Conservation (phyloP, 139 green algal species). For the Astrephomene gubernaculifera region DNA sequence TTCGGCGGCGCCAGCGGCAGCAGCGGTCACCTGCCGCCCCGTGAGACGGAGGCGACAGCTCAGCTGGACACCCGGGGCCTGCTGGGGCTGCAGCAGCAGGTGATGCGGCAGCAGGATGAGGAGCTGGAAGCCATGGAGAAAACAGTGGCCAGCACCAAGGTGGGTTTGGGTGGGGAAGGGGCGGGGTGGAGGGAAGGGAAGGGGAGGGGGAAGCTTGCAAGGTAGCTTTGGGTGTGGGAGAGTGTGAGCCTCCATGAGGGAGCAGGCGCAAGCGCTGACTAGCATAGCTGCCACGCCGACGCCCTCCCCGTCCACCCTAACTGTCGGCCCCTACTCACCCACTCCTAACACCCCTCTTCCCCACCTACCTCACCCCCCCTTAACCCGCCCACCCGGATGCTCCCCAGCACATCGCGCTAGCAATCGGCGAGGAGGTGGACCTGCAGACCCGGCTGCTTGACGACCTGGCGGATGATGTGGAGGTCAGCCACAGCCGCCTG, state of each 20-base stretch:
- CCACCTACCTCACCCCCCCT: neutral
- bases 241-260: too few relatives aligned
- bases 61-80: slow-evolving; percentile 48
- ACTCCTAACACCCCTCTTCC: neutral
- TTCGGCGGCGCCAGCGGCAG: slow-evolving; percentile 28
- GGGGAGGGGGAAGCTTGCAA: too few relatives aligned
- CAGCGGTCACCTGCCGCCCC: slow-evolving; percentile 17
- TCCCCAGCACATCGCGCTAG: slow-evolving; percentile 85
- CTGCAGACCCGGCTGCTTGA: slow-evolving; percentile 90
- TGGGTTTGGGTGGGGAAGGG: neutral
- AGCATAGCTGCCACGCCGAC: too few relatives aligned
- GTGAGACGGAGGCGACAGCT: slow-evolving; percentile 57
- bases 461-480: slow-evolving; percentile 87
- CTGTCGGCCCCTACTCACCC: too few relatives aligned
- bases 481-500: slow-evolving; percentile 75
- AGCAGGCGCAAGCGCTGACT: too few relatives aligned
- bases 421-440: slow-evolving; percentile 91
- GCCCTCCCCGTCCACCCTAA: too few relatives aligned
- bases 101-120: slow-evolving; percentile 84
- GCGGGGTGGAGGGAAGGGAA: neutral
- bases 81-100: slow-evolving; percentile 55
- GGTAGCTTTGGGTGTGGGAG: too few relatives aligned
- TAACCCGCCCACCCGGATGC: neutral
- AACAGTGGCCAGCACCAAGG: slow-evolving; percentile 79
- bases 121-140: slow-evolving; percentile 83